Base-by-base conservation (phyloP, 441 rosid genomes). In the Biscutella auriculata region DNA sequence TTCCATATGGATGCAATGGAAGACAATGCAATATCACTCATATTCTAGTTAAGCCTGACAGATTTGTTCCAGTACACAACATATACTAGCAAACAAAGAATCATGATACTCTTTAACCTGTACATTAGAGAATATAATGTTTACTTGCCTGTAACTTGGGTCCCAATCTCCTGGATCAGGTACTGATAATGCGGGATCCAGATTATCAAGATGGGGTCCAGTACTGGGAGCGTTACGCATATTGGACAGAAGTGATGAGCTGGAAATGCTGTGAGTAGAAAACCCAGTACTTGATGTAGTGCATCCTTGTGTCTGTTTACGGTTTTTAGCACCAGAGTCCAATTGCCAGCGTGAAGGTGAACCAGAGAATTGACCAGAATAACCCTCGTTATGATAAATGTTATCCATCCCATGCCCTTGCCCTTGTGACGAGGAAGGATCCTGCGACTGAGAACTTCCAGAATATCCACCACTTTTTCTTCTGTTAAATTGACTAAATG, bases 111-210 rank as follows among this genome's bases (percentile, higher is more conserved):
- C 35, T 44, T 29, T 60, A 56, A 42, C 49, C 9, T 26, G 25
- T 27, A 42, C 46, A 23, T 37, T 44, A 35, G 25, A 63, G 45
- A 29, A 28, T 4, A 42, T 29, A 2, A 27, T 50, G 49, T 62
- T 37, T 52, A 48, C 77, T 66, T 71, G 82, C 99, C 99, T 91
- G 82, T 88, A 95, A 78, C 83, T 86, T 29, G 99, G 99, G 82
- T 95, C 99, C 99, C 99, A 95, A 56, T 95, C 98, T 67, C 96
- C 95, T 13, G 99, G 98, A 77, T 83, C 85, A 59, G 97, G 97
- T 62, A 86, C 66, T 59, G 79, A 72, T 28, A 75, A 49, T 67
- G 84, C 84, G 40, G 76, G 55, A 58, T 79, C 80, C 19, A 19
- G 50, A 29, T 50, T 62, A 56, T 88, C 95, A 65, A 61, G 73